These are phyloP conservation scores for Aspergillus sclerotioniger DNA, from an alignment of 495 filamentous ascomycete species.

Conservation along the genomic window DNA sequence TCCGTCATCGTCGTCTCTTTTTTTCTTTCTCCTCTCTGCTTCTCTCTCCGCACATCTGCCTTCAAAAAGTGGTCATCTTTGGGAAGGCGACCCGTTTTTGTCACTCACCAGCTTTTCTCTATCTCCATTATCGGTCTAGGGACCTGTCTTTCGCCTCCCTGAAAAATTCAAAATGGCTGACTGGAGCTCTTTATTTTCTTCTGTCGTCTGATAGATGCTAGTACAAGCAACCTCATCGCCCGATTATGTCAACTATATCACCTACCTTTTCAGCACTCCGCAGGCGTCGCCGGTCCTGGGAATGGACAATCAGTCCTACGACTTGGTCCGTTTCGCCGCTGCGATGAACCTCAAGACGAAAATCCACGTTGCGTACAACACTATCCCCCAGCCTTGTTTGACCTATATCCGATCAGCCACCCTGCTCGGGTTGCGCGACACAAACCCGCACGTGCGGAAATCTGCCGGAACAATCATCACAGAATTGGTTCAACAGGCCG, in stretches of 20 bases:
- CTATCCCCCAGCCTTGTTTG: slow-evolving; percentile 66
- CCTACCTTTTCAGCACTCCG: slow-evolving; percentile 78
- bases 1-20: background rate
- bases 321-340: slow-evolving; percentile 77
- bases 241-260: slow-evolving; percentile 95
- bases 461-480: slow-evolving; percentile 93
- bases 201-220: slow-evolving; percentile 70
- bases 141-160: slow-evolving; percentile 11
- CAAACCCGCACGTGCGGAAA: slow-evolving; percentile 76
- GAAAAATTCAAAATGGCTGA: slow-evolving; percentile 21
- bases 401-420: slow-evolving; percentile 75
- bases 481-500: slow-evolving; percentile 83
- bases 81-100: background rate
- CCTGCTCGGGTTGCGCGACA: slow-evolving; percentile 75
- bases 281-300: slow-evolving; percentile 57
- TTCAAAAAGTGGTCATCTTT: background rate
- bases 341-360: slow-evolving; percentile 95
- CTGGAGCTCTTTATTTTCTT: slow-evolving; percentile 8
- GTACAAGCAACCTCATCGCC: slow-evolving; percentile 84
- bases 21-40: background rate
- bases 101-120: background rate
- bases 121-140: background rate
- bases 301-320: slow-evolving; percentile 58
- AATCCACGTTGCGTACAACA: slow-evolving; percentile 66
- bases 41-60: background rate